A percentile compares a stretch with the other conserved stretches of the same genome.
Evolutionary conservation across 306 rosid genomes (phyloP).

Genomic region (Pterocarpus santalinus): DNA sequence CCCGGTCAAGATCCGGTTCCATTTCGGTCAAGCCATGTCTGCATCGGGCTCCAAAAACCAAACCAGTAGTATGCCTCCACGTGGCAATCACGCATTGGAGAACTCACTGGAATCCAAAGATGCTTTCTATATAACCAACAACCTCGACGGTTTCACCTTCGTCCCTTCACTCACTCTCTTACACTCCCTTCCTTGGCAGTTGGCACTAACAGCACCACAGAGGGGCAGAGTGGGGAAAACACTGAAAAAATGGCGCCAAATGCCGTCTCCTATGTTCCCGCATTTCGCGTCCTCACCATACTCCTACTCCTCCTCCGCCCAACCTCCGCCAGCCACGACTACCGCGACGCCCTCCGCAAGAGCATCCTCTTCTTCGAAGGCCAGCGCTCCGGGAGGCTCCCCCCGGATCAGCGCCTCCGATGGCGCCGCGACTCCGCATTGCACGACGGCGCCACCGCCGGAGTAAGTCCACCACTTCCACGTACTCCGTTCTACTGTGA

Average conservation of each 20-base stretch:
- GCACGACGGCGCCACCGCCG: constrained; percentile 82
- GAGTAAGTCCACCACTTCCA: constrained; percentile 49
- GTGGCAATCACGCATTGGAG: constrained; percentile 44
- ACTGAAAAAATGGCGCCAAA: constrained; percentile 54
- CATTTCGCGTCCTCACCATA: constrained; percentile 50
- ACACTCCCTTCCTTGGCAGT: constrained; percentile 1
- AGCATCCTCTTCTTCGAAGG: constrained; percentile 98
- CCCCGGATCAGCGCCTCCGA: constrained; percentile 79
- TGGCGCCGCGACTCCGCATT: constrained; percentile 96
- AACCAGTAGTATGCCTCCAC: constrained; percentile 55
- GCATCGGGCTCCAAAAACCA: constrained; percentile 63
- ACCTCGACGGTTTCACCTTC: constrained; percentile 51
- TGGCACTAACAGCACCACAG: constrained; percentile 12
- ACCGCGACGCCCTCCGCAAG: constrained; percentile 82
- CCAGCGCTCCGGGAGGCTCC: constrained; percentile 96
- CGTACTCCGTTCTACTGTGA: not conserved
- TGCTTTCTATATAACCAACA: constrained; percentile 64
- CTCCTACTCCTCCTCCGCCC: constrained; percentile 57
- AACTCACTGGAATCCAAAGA: constrained; percentile 81
- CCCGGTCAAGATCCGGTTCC: constrained; percentile 47
- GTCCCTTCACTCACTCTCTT: constrained; percentile 4
- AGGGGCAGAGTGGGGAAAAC: not conserved
- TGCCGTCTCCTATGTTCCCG: constrained; percentile 36
- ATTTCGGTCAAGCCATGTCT: constrained; percentile 57
- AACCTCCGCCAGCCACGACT: constrained; percentile 63